These are phyloP conservation scores for Zelopaecilomyces penicillatus DNA, from an alignment of 2,329 filamentous ascomycete genomes.

Conservation along the genomic window DNA sequence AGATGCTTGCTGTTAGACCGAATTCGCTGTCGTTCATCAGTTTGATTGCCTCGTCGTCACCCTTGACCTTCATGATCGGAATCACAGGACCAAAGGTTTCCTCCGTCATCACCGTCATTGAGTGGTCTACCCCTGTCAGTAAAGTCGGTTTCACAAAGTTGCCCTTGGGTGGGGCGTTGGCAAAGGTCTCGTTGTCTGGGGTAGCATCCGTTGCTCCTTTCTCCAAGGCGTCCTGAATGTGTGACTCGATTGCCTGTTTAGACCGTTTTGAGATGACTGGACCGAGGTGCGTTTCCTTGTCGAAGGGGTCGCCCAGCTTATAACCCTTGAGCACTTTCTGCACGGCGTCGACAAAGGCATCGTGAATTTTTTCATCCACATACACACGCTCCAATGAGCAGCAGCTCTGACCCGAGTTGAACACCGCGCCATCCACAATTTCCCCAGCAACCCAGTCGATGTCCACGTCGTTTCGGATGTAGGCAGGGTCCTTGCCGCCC, in stretches of 20 bases:
- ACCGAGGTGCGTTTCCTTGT: slow-evolving; percentile 72
- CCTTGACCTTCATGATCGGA: slow-evolving; percentile 76
- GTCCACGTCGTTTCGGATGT: slow-evolving; percentile 79
- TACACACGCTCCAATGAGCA: slow-evolving; percentile 90
- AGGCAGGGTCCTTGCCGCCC: slow-evolving; percentile 91
- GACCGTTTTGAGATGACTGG: slow-evolving; percentile 80
- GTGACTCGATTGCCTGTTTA: slow-evolving; percentile 65
- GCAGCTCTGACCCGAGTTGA: slow-evolving; percentile 98
- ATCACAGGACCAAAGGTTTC: slow-evolving; percentile 95
- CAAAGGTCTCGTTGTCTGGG: slow-evolving; percentile 71
- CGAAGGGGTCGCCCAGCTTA: slow-evolving; percentile 79
- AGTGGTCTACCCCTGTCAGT: slow-evolving; percentile 68
- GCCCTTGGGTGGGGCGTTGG: slow-evolving; percentile 62
- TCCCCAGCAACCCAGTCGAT: slow-evolving; percentile 85
- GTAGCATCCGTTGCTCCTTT: slow-evolving; percentile 81
- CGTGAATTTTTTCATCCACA: slow-evolving; percentile 76
- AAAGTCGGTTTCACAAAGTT: slow-evolving; percentile 87
- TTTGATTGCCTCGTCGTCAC: slow-evolving; percentile 70
- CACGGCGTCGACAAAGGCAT: slow-evolving; percentile 69
- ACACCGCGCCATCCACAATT: slow-evolving; percentile 91
- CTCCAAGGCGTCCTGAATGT: slow-evolving; percentile 72
- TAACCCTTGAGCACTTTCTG: slow-evolving; percentile 76
- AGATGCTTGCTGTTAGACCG: slow-evolving; percentile 91
- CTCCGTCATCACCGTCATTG: slow-evolving; percentile 82
- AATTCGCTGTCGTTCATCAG: slow-evolving; percentile 95